Base-by-base conservation (phyloP, 345 rosid genomes). In the Passiflora organensis region DNA sequence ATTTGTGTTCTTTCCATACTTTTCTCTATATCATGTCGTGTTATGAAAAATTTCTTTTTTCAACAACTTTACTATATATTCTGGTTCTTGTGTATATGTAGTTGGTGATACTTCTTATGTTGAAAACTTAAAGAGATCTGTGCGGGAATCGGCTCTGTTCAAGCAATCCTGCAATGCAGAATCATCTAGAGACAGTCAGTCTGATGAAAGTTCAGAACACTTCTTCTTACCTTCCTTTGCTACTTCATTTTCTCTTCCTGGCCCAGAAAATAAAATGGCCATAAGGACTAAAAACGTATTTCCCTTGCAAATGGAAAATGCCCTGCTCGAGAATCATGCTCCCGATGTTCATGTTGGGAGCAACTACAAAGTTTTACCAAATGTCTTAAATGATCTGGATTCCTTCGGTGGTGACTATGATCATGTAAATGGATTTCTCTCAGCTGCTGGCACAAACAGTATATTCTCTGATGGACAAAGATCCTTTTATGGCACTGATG, bases 121-220 rank as follows among this genome's bases (percentile, higher is more conserved):
- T 56, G 86, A 81, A 66, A 80, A 79, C 76, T 75, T 93, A 62
- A 93, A 82, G 83, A 85, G 86, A 67, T 86, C 99, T 59, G 99
- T 93, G 14, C 70, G 99, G 63, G 95, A 86, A 80, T 89, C 91
- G 34, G 99, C 99, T 32, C 42, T 93, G 41, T 71, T 84, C 18
- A 66, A 69, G 67, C 83, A 77, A 54, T 76, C 82, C 48, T 68
- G 81, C 71, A 75, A 67, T 70, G 76, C 84, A 45, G 99, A 83
- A 70, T 76, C 80, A 65, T 81, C 87, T 67, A 78, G 71, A 16
- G 95, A 85, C 43, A 68, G 78, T 58, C 84, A 83, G 53, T 77
- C 84, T 38, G 89, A 86, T 67, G 93, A 86, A 66, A 78, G 82
- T 62, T 79, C 95, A 0, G 97, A 82, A 59, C 89, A 93, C 71